These are phyloP conservation scores for Euphorbia corollata DNA, from an alignment of 441 rosid genomes.

Conservation along the genomic window DNA sequence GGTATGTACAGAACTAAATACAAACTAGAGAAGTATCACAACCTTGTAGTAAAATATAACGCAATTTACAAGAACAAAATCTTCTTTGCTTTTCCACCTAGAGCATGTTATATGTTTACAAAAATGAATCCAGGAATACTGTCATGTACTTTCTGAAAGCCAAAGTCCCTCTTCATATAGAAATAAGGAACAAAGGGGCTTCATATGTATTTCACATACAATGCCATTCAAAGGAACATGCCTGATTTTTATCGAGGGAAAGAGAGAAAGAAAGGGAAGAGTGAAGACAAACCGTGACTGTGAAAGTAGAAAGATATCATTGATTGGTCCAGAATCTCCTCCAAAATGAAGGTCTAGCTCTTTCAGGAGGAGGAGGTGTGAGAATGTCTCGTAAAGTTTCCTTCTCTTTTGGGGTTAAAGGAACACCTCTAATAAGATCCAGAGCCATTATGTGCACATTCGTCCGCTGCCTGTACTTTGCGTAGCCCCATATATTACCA, in stretches of 20 bases:
- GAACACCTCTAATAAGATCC: slow-evolving; percentile 66
- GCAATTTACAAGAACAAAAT: not conserved
- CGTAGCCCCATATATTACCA: slow-evolving; percentile 61
- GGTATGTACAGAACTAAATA: not conserved
- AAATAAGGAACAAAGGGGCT: not conserved
- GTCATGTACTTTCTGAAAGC: not conserved
- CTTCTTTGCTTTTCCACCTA: not conserved
- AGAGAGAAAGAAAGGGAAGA: too few relatives aligned
- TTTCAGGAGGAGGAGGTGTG: slow-evolving; percentile 60
- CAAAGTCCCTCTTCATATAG: not conserved
- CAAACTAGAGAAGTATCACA: not conserved
- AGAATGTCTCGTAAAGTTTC: slow-evolving; percentile 80
- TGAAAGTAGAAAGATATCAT: not conserved
- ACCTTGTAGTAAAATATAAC: not conserved
- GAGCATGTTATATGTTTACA: not conserved
- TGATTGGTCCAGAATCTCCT: slow-evolving; percentile 17
- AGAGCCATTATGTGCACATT: slow-evolving; percentile 86
- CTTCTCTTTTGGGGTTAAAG: slow-evolving; percentile 78
- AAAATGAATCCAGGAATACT: not conserved
- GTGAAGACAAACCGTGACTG: not conserved
- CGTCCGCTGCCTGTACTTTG: slow-evolving; percentile 55
- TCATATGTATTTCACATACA: not conserved
- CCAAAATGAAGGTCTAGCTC: slow-evolving; percentile 16
- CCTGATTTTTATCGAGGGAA: not conserved
- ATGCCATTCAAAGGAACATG: not conserved